A percentile compares a stretch with the other conserved stretches of the same genome.
These are phyloP conservation scores for Emmonsiellopsis sp. DNA, from an alignment of 2,329 filamentous ascomycete species.

Conservation along the genomic window DNA sequence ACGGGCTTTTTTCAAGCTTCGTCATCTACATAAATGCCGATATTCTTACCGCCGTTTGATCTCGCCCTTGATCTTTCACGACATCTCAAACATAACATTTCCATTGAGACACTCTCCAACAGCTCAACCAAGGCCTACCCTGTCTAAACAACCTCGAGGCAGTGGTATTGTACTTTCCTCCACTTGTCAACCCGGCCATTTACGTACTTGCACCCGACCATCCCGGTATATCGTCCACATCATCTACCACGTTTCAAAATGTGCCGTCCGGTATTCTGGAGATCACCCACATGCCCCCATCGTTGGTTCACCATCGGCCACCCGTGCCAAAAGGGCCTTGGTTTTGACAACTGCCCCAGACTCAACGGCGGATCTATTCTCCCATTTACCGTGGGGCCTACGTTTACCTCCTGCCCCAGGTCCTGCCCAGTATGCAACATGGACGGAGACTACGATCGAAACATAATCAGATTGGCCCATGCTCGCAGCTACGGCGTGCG, in stretches of 20 bases:
- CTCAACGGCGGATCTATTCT: slow-evolving; percentile 9
- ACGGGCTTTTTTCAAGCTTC: not conserved
- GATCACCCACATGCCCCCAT: slow-evolving; percentile 38
- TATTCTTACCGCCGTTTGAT: not conserved
- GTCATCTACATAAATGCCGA: not conserved
- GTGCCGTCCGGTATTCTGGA: slow-evolving; percentile 38
- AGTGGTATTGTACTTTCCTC: not conserved
- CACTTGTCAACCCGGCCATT: not conserved
- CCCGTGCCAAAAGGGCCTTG: slow-evolving; percentile 28
- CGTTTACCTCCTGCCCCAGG: slow-evolving; percentile 13
- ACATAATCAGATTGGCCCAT: slow-evolving; percentile 16
- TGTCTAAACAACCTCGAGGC: not conserved
- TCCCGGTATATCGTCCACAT: not conserved
- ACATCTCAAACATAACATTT: no score
- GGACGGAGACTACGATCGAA: slow-evolving; percentile 22
- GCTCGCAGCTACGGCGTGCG: not conserved
- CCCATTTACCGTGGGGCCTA: slow-evolving; percentile 8
- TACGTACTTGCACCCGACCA: not conserved
- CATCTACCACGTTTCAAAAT: slow-evolving; percentile 21
- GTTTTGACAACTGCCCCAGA: slow-evolving; percentile 19
- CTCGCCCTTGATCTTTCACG: not conserved
- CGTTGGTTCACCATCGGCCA: slow-evolving; percentile 39
- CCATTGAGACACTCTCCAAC: no score
- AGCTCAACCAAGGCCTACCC: not conserved
- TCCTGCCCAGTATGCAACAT: slow-evolving; percentile 24